phyloP scores from a whole-genome alignment of 1,139 yeast species.

The Zygosaccharomyces sapae region DNA sequence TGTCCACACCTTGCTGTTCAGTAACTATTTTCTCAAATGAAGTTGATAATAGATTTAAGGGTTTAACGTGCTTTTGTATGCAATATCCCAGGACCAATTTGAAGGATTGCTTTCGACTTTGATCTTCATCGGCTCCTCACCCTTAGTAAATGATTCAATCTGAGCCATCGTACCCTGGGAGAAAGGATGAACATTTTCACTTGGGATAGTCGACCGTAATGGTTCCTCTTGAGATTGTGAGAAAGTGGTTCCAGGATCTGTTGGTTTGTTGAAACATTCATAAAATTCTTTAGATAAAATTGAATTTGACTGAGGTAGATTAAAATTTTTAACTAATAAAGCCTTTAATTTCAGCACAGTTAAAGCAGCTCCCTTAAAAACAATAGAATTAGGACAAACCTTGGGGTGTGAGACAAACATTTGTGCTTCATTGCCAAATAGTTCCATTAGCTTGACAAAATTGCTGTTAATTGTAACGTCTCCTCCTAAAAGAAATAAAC shows the following conservation, averaged over 20 bases:
- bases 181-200: slow-evolving; percentile 27
- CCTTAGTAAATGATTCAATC: slow-evolving; percentile 25
- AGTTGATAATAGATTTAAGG: slow-evolving; percentile 27
- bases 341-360: slow-evolving; percentile 55
- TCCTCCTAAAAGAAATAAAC: slow-evolving; percentile 78
- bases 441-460: slow-evolving; percentile 42
- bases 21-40: slow-evolving; percentile 19
- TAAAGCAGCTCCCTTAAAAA: slow-evolving; percentile 52
- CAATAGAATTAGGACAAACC: slow-evolving; percentile 58
- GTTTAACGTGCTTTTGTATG: slow-evolving; percentile 45
- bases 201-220: slow-evolving; percentile 13
- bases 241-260: slow-evolving; percentile 26
- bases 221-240: slow-evolving; percentile 25
- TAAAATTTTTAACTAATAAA: slow-evolving; percentile 50
- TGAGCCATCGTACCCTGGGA: slow-evolving; percentile 19
- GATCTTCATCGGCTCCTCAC: slow-evolving; percentile 15
- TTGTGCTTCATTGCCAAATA: slow-evolving; percentile 43
- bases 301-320: slow-evolving; percentile 43
- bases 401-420: slow-evolving; percentile 70
- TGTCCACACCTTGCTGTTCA: slow-evolving; percentile 22
- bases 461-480: slow-evolving; percentile 48
- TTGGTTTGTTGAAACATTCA: slow-evolving; percentile 24
- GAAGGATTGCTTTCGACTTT: slow-evolving; percentile 29
- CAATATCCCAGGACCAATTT: slow-evolving; percentile 39
- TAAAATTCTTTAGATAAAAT: slow-evolving; percentile 32